Conservation (phyloP, 805 yeast species). For the Cyberlindnera mississippiensis region DNA sequence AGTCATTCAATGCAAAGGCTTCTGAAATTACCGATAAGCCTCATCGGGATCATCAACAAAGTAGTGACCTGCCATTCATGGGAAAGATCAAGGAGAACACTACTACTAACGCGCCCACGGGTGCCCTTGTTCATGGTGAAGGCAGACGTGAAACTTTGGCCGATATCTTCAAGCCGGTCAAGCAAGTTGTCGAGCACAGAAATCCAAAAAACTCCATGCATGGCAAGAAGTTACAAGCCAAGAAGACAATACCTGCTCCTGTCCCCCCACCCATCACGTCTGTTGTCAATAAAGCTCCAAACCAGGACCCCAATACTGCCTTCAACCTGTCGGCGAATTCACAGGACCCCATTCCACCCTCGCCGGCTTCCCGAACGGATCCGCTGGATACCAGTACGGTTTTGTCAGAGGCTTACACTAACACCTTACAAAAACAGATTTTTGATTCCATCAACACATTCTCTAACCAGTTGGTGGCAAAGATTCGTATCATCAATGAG, state of each 20-base stretch:
- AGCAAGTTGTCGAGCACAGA: not conserved
- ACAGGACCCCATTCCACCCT: not conserved
- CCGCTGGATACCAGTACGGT: slow-evolving; percentile 9
- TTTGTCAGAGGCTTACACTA: slow-evolving; percentile 31
- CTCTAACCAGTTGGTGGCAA: slow-evolving; percentile 32
- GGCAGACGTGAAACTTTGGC: not conserved
- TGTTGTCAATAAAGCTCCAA: not conserved
- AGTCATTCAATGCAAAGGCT: no score
- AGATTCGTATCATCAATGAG: slow-evolving; percentile 34
- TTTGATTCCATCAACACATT: slow-evolving; percentile 31
- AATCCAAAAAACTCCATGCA: not conserved
- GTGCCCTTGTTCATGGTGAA: not conserved
- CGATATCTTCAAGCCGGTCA: not conserved
- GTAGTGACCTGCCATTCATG: no score
- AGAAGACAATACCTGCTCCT: not conserved
- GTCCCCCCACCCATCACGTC: no score
- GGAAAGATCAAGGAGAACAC: no score
- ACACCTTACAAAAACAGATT: slow-evolving; percentile 35
- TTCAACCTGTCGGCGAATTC: not conserved
- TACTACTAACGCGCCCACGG: no score
- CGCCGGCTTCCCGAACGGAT: not conserved
- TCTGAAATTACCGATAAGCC: no score
- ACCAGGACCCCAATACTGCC: not conserved
- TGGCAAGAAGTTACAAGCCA: not conserved
- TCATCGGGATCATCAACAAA: no score